Percentiles rank a stretch among this genome's conserved stretches.
These are phyloP conservation scores for Pseudocercospora fijiensis DNA, from an alignment of 2,329 filamentous ascomycete species.

Conservation along the genomic window DNA sequence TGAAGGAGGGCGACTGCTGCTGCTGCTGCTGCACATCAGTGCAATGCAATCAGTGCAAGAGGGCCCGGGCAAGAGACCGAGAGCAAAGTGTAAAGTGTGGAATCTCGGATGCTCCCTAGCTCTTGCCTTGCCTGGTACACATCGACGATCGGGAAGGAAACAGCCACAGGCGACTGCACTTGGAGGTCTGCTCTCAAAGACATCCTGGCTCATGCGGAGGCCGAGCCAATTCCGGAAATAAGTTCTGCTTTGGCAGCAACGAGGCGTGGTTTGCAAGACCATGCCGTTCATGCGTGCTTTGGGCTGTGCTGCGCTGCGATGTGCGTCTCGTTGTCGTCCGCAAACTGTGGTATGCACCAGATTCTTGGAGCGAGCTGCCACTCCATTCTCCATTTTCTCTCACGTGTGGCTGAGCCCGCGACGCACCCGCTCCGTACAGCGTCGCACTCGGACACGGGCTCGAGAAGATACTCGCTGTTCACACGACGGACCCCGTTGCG, in stretches of 20 bases:
- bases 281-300: background rate
- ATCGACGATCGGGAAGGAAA: background rate
- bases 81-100: background rate
- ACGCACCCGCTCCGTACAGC: background rate
- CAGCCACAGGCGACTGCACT: constrained; percentile 4
- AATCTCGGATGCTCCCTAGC: background rate
- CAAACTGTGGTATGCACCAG: background rate
- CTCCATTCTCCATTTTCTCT: background rate
- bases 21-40: constrained; percentile 3
- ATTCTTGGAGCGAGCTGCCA: background rate
- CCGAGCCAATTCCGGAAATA: background rate
- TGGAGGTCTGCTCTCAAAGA: background rate
- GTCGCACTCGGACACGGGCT: background rate
- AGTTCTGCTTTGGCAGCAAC: background rate
- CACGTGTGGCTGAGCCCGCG: background rate
- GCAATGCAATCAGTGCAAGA: background rate
- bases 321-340: background rate
- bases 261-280: background rate
- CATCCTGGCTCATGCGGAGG: background rate
- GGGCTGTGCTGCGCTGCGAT: no score
- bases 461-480: background rate
- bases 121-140: constrained; percentile 3
- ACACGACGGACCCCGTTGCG: background rate
- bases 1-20: background rate
- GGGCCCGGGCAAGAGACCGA: constrained; percentile 2